Conservation (phyloP, 2,329 filamentous ascomycete genomes). For the Colletotrichum agaves region DNA sequence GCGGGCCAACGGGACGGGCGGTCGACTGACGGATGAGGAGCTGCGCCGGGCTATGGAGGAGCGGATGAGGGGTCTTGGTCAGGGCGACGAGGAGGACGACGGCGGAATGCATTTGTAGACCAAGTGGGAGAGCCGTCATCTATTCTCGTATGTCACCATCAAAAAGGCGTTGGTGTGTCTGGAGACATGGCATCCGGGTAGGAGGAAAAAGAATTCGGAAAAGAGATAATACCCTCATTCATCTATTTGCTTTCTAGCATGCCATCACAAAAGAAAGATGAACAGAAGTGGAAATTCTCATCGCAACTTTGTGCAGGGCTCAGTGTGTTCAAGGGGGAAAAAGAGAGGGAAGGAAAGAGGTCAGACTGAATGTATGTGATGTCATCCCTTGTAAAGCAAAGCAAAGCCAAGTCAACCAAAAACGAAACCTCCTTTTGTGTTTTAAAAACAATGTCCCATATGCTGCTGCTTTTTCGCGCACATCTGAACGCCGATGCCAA, state of each 20-base stretch:
- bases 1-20: slow-evolving; percentile 47
- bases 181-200: neutral
- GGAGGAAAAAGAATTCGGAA: neutral
- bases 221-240: slow-evolving; percentile 33
- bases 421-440: slow-evolving; percentile 12
- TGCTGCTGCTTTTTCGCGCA: slow-evolving; percentile 31
- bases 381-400: neutral
- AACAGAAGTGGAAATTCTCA: slow-evolving; percentile 4
- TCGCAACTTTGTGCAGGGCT: slow-evolving; percentile 13
- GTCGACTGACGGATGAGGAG: slow-evolving; percentile 68
- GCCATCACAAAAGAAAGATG: slow-evolving; percentile 28
- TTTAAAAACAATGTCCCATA: slow-evolving; percentile 16
- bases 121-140: neutral
- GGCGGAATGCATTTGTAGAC: slow-evolving; percentile 71
- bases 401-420: neutral
- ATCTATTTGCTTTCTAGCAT: slow-evolving; percentile 36
- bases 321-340: neutral
- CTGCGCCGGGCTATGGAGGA: slow-evolving; percentile 66
- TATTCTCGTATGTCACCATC: neutral
- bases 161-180: neutral
- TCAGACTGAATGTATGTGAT: slow-evolving; percentile 18
- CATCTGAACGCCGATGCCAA: slow-evolving; percentile 27
- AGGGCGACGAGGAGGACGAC: slow-evolving; percentile 56
- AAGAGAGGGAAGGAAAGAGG: slow-evolving; percentile 7
- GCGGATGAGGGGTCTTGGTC: slow-evolving; percentile 58